Percentiles rank a stretch among this genome's conserved stretches.
Conservation (phyloP, 176 grass and related monocot species). For the Cenchrus americanus region DNA sequence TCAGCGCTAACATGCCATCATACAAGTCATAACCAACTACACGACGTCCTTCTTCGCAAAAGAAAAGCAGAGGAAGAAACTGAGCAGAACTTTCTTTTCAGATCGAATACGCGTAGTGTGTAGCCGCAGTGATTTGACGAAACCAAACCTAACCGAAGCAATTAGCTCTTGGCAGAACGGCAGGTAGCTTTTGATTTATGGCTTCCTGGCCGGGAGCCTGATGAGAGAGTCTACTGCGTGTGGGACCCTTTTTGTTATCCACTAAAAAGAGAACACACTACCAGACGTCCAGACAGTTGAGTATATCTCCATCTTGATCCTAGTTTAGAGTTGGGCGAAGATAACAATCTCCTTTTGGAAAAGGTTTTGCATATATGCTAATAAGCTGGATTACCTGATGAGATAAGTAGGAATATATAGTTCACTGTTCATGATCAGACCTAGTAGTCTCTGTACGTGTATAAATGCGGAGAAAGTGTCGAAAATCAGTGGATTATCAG, state of each 20-base stretch:
- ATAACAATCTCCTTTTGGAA: too few species aligned
- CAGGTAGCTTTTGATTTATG: background rate
- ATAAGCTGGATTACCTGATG: too few species aligned
- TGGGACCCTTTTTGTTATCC: background rate
- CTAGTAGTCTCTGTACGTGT: too few species aligned
- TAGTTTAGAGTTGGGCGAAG: too few species aligned
- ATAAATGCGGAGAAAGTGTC: background rate
- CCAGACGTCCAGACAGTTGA: background rate
- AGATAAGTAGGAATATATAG: too few species aligned
- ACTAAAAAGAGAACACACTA: background rate
- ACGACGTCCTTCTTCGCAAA: background rate
- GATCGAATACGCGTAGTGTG: background rate
- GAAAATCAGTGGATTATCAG: background rate
- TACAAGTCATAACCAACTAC: too few species aligned
- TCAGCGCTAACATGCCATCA: background rate
- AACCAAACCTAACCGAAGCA: constrained; percentile 2
- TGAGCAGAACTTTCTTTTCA: background rate
- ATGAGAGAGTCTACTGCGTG: background rate
- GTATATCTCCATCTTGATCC: background rate
- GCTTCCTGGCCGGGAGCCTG: background rate
- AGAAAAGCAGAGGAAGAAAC: background rate
- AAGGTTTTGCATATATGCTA: too few species aligned
- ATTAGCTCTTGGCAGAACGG: background rate
- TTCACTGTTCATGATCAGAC: too few species aligned
- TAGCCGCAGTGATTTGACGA: background rate